phyloP scores from a whole-genome alignment of 2,329 filamentous ascomycete genomes.

The Ceratocystis destructans region DNA sequence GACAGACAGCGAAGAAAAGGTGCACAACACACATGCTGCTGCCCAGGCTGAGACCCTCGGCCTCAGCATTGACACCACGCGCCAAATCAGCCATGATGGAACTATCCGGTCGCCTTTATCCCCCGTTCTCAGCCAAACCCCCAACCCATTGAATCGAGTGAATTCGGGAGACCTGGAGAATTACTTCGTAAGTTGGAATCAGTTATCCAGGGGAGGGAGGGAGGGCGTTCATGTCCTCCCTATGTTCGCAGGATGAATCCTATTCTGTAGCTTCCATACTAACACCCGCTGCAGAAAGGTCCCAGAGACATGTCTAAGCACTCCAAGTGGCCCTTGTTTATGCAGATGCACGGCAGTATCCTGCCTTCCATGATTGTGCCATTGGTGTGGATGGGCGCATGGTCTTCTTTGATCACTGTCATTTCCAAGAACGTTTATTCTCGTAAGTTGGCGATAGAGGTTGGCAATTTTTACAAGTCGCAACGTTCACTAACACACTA shows the following conservation, averaged over 20 bases:
- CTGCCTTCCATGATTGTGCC: slow-evolving; percentile 62
- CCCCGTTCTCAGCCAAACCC: slow-evolving; percentile 16
- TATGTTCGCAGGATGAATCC: neutral
- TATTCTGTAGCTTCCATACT: neutral
- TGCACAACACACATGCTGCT: slow-evolving; percentile 12
- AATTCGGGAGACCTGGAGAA: slow-evolving; percentile 20
- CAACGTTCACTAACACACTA: slow-evolving; percentile 8
- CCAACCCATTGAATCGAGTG: slow-evolving; percentile 16
- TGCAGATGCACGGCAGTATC: slow-evolving; percentile 64
- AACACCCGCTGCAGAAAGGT: slow-evolving; percentile 25
- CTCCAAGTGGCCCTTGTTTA: slow-evolving; percentile 62
- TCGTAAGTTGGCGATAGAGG: slow-evolving; percentile 5
- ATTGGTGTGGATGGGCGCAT: slow-evolving; percentile 45
- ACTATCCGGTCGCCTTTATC: slow-evolving; percentile 15
- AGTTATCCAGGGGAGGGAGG: too few relatives aligned
- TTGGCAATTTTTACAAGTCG: neutral
- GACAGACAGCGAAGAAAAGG: slow-evolving; percentile 12
- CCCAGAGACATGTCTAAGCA: slow-evolving; percentile 59
- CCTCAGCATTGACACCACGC: slow-evolving; percentile 15
- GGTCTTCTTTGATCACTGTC: slow-evolving; percentile 52
- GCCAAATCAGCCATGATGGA: slow-evolving; percentile 10
- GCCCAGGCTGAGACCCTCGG: slow-evolving; percentile 14
- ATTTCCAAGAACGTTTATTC: slow-evolving; percentile 33
- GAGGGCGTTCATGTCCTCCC: neutral
- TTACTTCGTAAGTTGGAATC: slow-evolving; percentile 19